Evolutionary conservation across 805 yeast species (phyloP).

Genomic region (Maudiozyma saulgeensis): DNA sequence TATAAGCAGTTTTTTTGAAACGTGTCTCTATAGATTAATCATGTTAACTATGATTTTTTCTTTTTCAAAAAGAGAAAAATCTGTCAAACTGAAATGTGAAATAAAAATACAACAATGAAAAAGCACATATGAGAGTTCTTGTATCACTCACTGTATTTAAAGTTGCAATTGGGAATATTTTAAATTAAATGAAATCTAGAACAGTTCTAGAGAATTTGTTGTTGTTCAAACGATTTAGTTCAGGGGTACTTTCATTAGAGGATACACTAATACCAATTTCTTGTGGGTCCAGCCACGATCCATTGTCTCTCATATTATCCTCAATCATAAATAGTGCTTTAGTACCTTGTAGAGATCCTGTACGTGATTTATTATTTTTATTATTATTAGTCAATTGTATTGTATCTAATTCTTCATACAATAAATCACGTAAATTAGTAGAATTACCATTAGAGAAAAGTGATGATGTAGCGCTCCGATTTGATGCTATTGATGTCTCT

Average conservation of each 20-base stretch:
- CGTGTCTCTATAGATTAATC: too few relatives aligned
- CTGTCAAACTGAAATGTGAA: too few relatives aligned
- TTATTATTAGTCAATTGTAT: not conserved
- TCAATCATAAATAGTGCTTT: conserved; percentile 5
- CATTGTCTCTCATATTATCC: conserved; percentile 3
- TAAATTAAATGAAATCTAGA: not conserved
- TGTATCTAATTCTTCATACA: conserved; percentile 16
- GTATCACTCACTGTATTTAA: not conserved
- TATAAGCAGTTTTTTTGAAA: too few relatives aligned
- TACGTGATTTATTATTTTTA: not conserved
- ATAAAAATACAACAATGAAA: too few relatives aligned
- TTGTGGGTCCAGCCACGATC: conserved; percentile 2
- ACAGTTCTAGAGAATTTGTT: not conserved
- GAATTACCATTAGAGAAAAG: conserved; percentile 4
- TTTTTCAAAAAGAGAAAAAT: too few relatives aligned
- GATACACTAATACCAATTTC: too few relatives aligned
- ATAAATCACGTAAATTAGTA: conserved; percentile 17
- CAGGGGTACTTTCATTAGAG: not conserved
- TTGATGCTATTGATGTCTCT: conserved; percentile 3
- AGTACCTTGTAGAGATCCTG: not conserved
- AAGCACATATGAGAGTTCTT: too few relatives aligned
- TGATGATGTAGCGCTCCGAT: conserved; percentile 1
- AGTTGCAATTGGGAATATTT: not conserved
- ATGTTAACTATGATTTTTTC: too few relatives aligned
- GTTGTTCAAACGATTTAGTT: not conserved